Conservation (phyloP, 2,329 filamentous ascomycete genomes). For the Ophiobolus disseminans region DNA sequence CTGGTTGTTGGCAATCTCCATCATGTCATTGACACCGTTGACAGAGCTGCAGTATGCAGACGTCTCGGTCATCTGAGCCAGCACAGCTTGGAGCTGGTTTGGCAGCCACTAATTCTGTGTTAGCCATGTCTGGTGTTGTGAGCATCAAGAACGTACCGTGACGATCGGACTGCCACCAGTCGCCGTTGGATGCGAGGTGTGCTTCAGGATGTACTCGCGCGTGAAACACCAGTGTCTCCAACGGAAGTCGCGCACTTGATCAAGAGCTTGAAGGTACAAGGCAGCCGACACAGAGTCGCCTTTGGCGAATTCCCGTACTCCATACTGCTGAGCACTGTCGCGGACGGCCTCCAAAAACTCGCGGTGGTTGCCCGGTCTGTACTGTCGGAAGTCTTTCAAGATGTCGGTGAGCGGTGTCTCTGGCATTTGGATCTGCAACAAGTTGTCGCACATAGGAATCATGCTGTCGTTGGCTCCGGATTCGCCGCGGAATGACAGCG, state of each 20-base stretch:
- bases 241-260: slow-evolving; percentile 81
- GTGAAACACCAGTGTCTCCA: slow-evolving; percentile 89
- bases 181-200: slow-evolving; percentile 76
- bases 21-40: slow-evolving; percentile 65
- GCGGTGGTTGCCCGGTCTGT: slow-evolving; percentile 87
- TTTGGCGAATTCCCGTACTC: slow-evolving; percentile 67
- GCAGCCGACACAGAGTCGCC: slow-evolving; percentile 65
- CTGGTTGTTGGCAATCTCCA: slow-evolving; percentile 71
- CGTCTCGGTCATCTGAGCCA: slow-evolving; percentile 72
- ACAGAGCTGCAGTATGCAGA: slow-evolving; percentile 57
- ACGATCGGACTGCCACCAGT: slow-evolving; percentile 84
- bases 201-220: slow-evolving; percentile 82
- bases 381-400: slow-evolving; percentile 85
- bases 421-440: slow-evolving; percentile 87
- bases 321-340: slow-evolving; percentile 57
- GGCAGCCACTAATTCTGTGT: slow-evolving; percentile 68
- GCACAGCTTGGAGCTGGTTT: slow-evolving; percentile 78
- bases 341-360: slow-evolving; percentile 79
- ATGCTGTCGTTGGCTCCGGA: slow-evolving; percentile 95
- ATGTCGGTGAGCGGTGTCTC: slow-evolving; percentile 87
- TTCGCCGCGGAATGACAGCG: slow-evolving; percentile 86
- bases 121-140: not conserved
- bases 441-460: slow-evolving; percentile 86
- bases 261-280: slow-evolving; percentile 60
- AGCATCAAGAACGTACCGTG: slow-evolving; percentile 55